phyloP scores from a whole-genome alignment of 1,284 basidiomycete genomes.

The Cryptococcus neoformans region DNA sequence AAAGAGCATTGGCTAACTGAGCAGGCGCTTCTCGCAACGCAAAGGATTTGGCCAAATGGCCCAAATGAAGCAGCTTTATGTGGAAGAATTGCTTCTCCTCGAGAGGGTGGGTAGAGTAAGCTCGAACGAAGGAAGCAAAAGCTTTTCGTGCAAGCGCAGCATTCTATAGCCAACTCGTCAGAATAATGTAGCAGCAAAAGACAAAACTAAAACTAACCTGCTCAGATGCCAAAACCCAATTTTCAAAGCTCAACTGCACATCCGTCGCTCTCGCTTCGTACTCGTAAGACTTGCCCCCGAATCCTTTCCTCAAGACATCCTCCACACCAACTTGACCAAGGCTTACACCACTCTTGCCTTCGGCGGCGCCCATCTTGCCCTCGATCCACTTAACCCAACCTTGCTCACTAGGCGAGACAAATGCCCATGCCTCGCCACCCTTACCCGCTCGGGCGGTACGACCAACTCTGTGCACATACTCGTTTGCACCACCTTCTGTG shows the following conservation, averaged over 20 bases:
- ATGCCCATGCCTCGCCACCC: constrained; percentile 84
- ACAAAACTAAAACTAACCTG: constrained; percentile 55
- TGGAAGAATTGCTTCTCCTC: constrained; percentile 96
- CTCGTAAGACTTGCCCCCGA: constrained; percentile 75
- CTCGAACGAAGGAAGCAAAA: constrained; percentile 88
- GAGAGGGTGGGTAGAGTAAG: constrained; percentile 95
- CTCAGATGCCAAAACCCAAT: constrained; percentile 79
- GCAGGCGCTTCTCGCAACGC: constrained; percentile 90
- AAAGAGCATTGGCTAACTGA: constrained; percentile 52
- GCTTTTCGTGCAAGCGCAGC: constrained; percentile 74
- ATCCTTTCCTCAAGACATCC: constrained; percentile 70
- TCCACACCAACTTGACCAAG: constrained; percentile 66
- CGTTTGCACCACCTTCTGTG: constrained; percentile 93
- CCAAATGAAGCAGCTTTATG: constrained; percentile 86
- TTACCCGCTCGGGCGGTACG: constrained; percentile 93
- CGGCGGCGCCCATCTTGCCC: constrained; percentile 60
- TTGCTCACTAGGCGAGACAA: constrained; percentile 76
- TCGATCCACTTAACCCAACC: constrained; percentile 89
- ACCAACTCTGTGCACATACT: constrained; percentile 96
- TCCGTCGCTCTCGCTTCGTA: constrained; percentile 92
- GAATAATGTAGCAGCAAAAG: neutral
- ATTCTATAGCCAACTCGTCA: constrained; percentile 57
- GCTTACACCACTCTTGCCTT: constrained; percentile 49
- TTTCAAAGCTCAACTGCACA: constrained; percentile 90
- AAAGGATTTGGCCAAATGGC: constrained; percentile 95